A percentile compares a stretch with the other conserved stretches of the same genome.
Evolutionary conservation across 1,284 basidiomycete genomes (phyloP).

Genomic region (Austroboletus novae-zelandiae): DNA sequence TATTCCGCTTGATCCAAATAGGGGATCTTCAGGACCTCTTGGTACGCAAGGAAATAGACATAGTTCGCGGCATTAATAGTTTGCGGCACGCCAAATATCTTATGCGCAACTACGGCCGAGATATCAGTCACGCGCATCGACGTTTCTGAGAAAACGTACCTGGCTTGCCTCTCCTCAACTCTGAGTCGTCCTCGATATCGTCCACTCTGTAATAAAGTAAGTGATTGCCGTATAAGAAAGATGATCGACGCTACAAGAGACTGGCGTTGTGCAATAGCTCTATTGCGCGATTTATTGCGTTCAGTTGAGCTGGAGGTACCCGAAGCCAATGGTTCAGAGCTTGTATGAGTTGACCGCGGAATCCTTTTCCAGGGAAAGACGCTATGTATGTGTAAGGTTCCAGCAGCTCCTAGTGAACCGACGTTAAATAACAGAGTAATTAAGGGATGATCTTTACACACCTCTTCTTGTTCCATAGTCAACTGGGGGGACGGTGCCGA

Average conservation of each 20-base stretch:
- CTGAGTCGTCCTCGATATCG: slow-evolving; percentile 82
- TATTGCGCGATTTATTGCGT: slow-evolving; percentile 75
- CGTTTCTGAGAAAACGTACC: neutral
- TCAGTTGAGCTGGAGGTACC: slow-evolving; percentile 72
- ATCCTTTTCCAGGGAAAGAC: slow-evolving; percentile 88
- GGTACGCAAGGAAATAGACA: slow-evolving; percentile 89
- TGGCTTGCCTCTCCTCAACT: slow-evolving; percentile 43
- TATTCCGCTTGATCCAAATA: neutral
- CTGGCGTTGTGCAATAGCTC: slow-evolving; percentile 94
- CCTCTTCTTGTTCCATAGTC: slow-evolving; percentile 20
- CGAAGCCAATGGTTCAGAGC: slow-evolving; percentile 93
- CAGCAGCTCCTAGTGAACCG: slow-evolving; percentile 49
- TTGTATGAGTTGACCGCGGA: slow-evolving; percentile 84
- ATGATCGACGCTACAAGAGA: slow-evolving; percentile 38
- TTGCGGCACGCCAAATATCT: slow-evolving; percentile 78
- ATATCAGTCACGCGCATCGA: neutral
- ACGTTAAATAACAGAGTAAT: neutral
- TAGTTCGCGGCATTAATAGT: slow-evolving; percentile 87
- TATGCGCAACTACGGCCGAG: slow-evolving; percentile 61
- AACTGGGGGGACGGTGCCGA: slow-evolving; percentile 8
- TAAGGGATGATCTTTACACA: slow-evolving; percentile 5
- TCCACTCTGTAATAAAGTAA: slow-evolving; percentile 57
- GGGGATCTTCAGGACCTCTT: slow-evolving; percentile 58
- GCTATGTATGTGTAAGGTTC: slow-evolving; percentile 92
- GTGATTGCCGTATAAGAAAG: neutral